A percentile compares a stretch with the other conserved stretches of the same genome.
Conservation (phyloP, 2,329 filamentous ascomycete genomes). For the Rhinocladiella mackenziei region DNA sequence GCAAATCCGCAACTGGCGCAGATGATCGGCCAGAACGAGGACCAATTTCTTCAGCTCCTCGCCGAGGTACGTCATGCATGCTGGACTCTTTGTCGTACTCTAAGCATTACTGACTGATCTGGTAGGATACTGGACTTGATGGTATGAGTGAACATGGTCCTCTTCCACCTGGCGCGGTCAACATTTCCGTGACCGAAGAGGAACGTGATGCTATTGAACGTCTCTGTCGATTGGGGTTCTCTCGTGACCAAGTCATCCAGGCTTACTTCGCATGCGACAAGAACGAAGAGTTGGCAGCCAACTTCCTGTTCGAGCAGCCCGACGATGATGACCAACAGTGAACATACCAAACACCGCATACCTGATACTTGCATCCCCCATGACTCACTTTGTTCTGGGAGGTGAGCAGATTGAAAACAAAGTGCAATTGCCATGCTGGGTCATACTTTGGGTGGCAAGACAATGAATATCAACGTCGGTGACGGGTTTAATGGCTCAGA, state of each 20-base stretch:
- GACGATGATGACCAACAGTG: conserved; percentile 56
- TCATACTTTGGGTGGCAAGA: not conserved
- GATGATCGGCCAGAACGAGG: conserved; percentile 84
- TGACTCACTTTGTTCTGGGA: not conserved
- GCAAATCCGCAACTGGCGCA: conserved; percentile 93
- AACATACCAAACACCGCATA: not conserved
- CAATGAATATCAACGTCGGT: not conserved
- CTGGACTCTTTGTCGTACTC: not conserved
- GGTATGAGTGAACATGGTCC: conserved; percentile 46
- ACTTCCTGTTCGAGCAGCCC: conserved; percentile 96
- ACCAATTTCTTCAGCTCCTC: conserved; percentile 86
- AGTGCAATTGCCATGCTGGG: no score
- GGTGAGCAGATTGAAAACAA: not conserved
- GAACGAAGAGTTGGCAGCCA: conserved; percentile 96
- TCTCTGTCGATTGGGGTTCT: conserved; percentile 90
- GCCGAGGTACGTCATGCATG: conserved; percentile 53
- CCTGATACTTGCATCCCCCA: not conserved
- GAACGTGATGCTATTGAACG: conserved; percentile 96
- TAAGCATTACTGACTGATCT: conserved; percentile 7
- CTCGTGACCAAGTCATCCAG: conserved; percentile 89
- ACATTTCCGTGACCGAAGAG: conserved; percentile 89
- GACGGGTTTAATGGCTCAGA: no score
- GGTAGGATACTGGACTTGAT: conserved; percentile 69
- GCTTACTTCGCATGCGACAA: conserved; percentile 99
- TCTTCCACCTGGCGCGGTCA: conserved; percentile 80